Base-by-base conservation (phyloP, 768 basidiomycete genomes). In the Collybia sp. region DNA sequence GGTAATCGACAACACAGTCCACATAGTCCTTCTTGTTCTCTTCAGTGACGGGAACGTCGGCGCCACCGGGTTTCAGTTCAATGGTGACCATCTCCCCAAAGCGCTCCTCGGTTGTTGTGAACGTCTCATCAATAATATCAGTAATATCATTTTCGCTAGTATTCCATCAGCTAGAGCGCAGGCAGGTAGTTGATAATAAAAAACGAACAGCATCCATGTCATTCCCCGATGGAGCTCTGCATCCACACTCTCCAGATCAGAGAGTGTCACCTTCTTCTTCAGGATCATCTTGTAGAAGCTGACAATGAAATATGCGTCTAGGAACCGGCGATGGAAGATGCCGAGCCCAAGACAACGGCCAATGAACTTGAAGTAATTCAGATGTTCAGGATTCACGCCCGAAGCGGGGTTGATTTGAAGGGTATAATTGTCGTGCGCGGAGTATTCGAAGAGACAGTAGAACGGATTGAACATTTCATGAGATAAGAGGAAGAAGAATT, bases 401-500 rank as follows among this genome's bases (percentile, higher is more conserved):
- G 93, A 96, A 9, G 93, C 93, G 11, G 95, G 95, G 69, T 98
- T 98, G 67, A 99, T 98, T 68, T 99, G 96, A 20, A 99, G 85
- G 9, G 96, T 98, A 63, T 99, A 99, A 69, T 99, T 98, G 76
- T 98, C 96, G 71, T 97, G 95, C 15, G 96, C 96, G 1, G 96
- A 98, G 68, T 99, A 99, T 70, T 99, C 96, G 69, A 99, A 99
- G 10, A 99, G 75, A 65, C 96, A 98, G 70, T 99, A 98, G 79
- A 99, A 98, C 17, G 96, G 96, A 67, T 98, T 96, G 77, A 99
- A 98, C 96, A 99, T 98, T 69, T 98, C 96, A 65, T 99, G 96
- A 30, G 95, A 98, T 40, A 99, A 79, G 47, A 99, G 72, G 88
- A 98, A 99, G 79, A 99, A 99, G 77, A 98, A 99, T 70, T 99